Conservation (phyloP, 2,329 filamentous ascomycete species). For the Fusarium sp. region DNA sequence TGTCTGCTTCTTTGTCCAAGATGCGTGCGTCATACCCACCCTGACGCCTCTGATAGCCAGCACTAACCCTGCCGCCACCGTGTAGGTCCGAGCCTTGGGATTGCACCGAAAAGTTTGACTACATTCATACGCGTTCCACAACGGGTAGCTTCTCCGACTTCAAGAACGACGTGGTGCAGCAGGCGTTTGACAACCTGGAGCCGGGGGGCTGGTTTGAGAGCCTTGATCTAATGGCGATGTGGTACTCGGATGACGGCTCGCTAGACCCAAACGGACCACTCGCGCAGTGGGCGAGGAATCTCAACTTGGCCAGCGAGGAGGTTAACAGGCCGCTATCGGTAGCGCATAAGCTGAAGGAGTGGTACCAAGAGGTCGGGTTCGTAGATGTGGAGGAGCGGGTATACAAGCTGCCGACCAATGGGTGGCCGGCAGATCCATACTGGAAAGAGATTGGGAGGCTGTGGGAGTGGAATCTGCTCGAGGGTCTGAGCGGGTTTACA, state of each 20-base stretch:
- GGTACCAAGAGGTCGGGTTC: conserved; percentile 4
- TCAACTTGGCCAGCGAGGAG: not conserved
- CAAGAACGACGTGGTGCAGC: conserved; percentile 1
- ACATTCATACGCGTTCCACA: conserved; percentile 6
- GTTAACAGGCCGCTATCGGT: not conserved
- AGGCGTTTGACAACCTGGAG: conserved; percentile 7
- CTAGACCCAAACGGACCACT: not conserved
- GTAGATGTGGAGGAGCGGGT: conserved; percentile 9
- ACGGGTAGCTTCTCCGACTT: conserved; percentile 8
- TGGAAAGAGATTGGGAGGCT: conserved; percentile 6
- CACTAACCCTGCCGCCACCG: not conserved
- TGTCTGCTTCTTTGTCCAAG: conserved; percentile 8
- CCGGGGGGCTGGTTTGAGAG: conserved; percentile 12
- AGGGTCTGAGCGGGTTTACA: conserved; percentile 4
- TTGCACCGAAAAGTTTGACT: conserved; percentile 11
- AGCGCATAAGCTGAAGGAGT: conserved; percentile 7
- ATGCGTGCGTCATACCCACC: not conserved
- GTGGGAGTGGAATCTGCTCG: conserved; percentile 2
- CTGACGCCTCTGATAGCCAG: not conserved
- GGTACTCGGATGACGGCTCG: conserved; percentile 5
- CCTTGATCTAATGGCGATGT: conserved; percentile 1
- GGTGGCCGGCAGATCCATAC: conserved; percentile 5
- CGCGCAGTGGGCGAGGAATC: conserved; percentile 2
- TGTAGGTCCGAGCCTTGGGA: not conserved
- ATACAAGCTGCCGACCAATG: conserved; percentile 7